A percentile compares a stretch with the other conserved stretches of the same genome.
Conservation (phyloP, 2,329 filamentous ascomycete genomes). For the Fusarium incarnatum region DNA sequence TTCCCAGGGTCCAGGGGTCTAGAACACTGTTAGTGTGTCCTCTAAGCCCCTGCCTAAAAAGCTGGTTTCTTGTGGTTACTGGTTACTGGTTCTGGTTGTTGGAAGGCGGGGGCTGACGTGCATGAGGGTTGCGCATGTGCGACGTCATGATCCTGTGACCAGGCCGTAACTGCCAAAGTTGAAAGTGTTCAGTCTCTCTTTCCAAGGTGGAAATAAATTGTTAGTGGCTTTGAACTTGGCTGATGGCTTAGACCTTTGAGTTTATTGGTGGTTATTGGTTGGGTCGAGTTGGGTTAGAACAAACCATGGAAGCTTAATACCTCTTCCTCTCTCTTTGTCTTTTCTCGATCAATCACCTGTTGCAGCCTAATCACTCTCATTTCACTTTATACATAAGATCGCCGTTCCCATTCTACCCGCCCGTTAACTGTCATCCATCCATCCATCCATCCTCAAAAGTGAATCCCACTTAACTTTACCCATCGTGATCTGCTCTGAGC, state of each 20-base stretch:
- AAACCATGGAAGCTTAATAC: conserved; percentile 32
- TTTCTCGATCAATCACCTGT: background rate
- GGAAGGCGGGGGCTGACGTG: conserved; percentile 41
- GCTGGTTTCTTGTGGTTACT: conserved; percentile 41
- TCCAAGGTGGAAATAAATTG: conserved; percentile 10
- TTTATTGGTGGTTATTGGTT: conserved; percentile 19
- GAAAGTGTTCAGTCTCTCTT: background rate
- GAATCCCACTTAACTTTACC: conserved; percentile 15
- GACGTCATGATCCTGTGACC: conserved; percentile 43
- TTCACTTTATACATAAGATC: conserved; percentile 39
- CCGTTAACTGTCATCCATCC: conserved; percentile 20
- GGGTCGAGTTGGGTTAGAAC: conserved; percentile 22
- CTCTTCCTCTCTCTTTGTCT: background rate
- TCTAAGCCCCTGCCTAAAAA: conserved; percentile 35
- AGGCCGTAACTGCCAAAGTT: background rate
- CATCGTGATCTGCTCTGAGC: conserved; percentile 18
- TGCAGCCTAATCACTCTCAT: conserved; percentile 17
- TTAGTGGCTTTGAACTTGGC: conserved; percentile 8
- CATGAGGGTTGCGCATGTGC: conserved; percentile 38
- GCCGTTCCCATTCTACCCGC: conserved; percentile 15
- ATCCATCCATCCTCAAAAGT: background rate
- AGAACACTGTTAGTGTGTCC: conserved; percentile 22
- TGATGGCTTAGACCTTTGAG: conserved; percentile 25
- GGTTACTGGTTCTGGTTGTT: background rate
- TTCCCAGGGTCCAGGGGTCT: conserved; percentile 41